Conservation (phyloP, 2,329 filamentous ascomycete species). For the Parafenestella ontariensis region DNA sequence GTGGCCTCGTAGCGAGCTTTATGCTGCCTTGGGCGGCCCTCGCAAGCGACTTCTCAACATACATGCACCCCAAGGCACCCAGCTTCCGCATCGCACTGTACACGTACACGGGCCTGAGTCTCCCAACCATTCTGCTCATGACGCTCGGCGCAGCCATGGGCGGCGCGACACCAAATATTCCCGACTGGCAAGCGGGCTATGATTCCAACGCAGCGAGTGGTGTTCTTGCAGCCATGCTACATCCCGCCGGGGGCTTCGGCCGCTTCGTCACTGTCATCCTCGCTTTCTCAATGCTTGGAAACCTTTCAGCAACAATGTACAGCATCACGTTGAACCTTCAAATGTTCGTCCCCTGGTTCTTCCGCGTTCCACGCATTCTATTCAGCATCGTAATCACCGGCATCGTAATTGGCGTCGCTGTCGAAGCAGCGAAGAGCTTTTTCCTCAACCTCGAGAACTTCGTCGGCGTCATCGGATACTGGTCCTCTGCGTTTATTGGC, state of each 20-base stretch:
- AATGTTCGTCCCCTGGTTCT: conserved; percentile 64
- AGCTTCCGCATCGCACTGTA: conserved; percentile 61
- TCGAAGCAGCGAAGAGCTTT: conserved; percentile 64
- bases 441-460: conserved; percentile 60
- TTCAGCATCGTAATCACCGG: conserved; percentile 65
- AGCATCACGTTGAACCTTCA: conserved; percentile 70
- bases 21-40: conserved; percentile 68
- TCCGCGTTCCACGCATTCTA: conserved; percentile 63
- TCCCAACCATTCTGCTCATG: conserved; percentile 67
- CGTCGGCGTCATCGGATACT: conserved; percentile 46
- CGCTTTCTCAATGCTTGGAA: conserved; percentile 61
- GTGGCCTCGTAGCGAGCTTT: conserved; percentile 68
- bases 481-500: conserved; percentile 44
- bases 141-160: conserved; percentile 69
- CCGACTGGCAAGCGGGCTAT: conserved; percentile 63
- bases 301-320: conserved; percentile 67
- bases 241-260: conserved; percentile 65
- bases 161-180: conserved; percentile 63
- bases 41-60: conserved; percentile 67
- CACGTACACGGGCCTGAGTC: conserved; percentile 62
- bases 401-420: conserved; percentile 66
- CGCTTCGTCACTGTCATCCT: conserved; percentile 68
- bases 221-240: conserved; percentile 66
- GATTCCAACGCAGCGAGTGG: conserved; percentile 63
- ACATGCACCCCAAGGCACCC: conserved; percentile 64